These are phyloP conservation scores for Aphanocladium album DNA, from an alignment of 2,329 filamentous ascomycete species.

Conservation along the genomic window DNA sequence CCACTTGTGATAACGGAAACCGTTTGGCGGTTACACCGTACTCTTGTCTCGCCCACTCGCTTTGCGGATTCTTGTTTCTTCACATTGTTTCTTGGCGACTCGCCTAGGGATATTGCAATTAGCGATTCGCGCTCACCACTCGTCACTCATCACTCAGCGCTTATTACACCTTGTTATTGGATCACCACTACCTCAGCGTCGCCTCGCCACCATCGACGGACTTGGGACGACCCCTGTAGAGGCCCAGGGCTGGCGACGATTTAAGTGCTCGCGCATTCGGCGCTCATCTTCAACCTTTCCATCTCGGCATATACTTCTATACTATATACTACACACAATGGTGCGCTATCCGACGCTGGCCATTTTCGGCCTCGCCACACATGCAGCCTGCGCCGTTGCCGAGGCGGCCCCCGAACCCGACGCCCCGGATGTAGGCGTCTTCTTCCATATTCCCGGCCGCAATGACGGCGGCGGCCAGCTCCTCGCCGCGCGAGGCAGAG, in stretches of 20 bases:
- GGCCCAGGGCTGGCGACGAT: neutral
- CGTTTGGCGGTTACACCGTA: neutral
- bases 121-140: neutral
- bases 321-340: neutral
- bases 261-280: neutral
- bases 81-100: neutral
- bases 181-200: neutral
- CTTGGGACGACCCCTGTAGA: neutral
- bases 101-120: neutral
- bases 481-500: neutral
- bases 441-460: neutral
- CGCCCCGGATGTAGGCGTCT: neutral
- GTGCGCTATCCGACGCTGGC: neutral
- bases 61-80: neutral
- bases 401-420: neutral
- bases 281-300: neutral
- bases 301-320: neutral
- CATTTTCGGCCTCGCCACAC: neutral
- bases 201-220: too few relatives aligned
- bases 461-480: too few relatives aligned
- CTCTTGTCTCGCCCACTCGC: neutral
- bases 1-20: neutral
- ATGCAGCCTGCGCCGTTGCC: neutral
- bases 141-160: neutral
- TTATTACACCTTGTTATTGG: neutral